Conservation (phyloP, 345 rosid genomes). For the Dimocarpus longan region DNA sequence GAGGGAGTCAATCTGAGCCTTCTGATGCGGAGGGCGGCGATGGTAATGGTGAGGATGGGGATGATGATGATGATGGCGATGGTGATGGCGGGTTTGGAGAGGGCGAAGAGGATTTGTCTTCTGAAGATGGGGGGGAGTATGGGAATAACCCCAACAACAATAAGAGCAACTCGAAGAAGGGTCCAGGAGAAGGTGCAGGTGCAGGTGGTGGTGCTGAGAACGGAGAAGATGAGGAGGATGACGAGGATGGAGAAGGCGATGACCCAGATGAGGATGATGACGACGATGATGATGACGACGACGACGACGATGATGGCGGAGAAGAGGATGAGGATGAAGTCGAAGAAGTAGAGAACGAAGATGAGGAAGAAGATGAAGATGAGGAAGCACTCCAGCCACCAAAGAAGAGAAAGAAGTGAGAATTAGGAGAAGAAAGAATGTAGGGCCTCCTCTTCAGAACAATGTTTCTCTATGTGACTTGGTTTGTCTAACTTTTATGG, state of each 20-base stretch:
- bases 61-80: slow-evolving; percentile 30
- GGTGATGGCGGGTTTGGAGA: slow-evolving; percentile 53
- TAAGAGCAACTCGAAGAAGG: slow-evolving; percentile 53
- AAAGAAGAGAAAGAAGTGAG: slow-evolving; percentile 90
- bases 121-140: slow-evolving; percentile 50
- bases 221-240: slow-evolving; percentile 48
- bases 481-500: slow-evolving; percentile 30
- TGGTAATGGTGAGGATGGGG: slow-evolving; percentile 32
- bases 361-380: slow-evolving; percentile 72
- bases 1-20: slow-evolving; percentile 35
- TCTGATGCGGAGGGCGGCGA: slow-evolving; percentile 66
- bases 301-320: slow-evolving; percentile 36
- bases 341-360: slow-evolving; percentile 42
- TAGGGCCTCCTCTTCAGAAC: slow-evolving; percentile 27
- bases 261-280: slow-evolving; percentile 29
- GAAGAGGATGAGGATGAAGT: slow-evolving; percentile 45
- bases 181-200: slow-evolving; percentile 38
- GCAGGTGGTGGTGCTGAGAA: slow-evolving; percentile 43
- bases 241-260: slow-evolving; percentile 28
- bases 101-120: slow-evolving; percentile 59
- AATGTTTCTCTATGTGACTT: slow-evolving; percentile 25
- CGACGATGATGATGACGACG: slow-evolving; percentile 33
- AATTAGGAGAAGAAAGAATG: slow-evolving; percentile 15
- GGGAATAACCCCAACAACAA: slow-evolving; percentile 43
- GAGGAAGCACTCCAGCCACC: slow-evolving; percentile 91